Percentiles rank a stretch among this genome's conserved stretches.
Evolutionary conservation across 1,284 basidiomycete species (phyloP).

Genomic region (Apiotrichum akiyoshidainum): DNA sequence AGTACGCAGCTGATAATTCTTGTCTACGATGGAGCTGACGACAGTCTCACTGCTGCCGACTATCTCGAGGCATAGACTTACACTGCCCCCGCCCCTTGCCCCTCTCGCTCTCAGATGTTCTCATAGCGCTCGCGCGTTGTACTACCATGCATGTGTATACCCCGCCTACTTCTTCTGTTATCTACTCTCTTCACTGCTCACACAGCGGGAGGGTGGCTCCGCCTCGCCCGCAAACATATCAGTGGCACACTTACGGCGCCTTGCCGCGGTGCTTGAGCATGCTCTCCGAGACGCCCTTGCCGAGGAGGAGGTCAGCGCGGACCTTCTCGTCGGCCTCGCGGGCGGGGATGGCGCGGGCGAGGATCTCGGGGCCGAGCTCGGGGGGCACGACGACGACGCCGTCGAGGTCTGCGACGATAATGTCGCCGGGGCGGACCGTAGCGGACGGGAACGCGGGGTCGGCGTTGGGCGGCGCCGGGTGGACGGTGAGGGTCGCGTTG

Average conservation of each 20-base stretch:
- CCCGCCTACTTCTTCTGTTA: neutral
- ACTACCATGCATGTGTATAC: slow-evolving; percentile 6
- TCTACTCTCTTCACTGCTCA: no score
- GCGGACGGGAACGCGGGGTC: slow-evolving; percentile 52
- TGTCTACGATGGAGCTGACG: slow-evolving; percentile 4
- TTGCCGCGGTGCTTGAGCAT: slow-evolving; percentile 60
- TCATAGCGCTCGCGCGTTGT: neutral
- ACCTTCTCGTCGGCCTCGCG: slow-evolving; percentile 69
- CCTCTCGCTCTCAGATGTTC: no score
- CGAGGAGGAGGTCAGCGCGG: slow-evolving; percentile 70
- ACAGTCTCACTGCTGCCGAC: slow-evolving; percentile 51
- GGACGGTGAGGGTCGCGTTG: slow-evolving; percentile 68
- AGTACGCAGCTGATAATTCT: slow-evolving; percentile 24
- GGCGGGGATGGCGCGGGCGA: slow-evolving; percentile 61
- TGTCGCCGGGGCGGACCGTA: slow-evolving; percentile 71
- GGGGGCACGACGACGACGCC: slow-evolving; percentile 81
- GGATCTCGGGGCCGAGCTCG: slow-evolving; percentile 59
- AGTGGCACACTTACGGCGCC: slow-evolving; percentile 12
- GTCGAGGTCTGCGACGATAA: slow-evolving; percentile 81
- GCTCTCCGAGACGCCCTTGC: slow-evolving; percentile 69
- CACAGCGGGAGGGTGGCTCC: neutral
- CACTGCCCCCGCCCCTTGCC: no score
- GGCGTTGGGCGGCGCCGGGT: slow-evolving; percentile 15
- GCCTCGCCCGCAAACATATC: no score
- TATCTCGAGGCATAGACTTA: slow-evolving; percentile 44